phyloP scores from a whole-genome alignment of 164 flowering plant genomes.

The Platanus orientalis region DNA sequence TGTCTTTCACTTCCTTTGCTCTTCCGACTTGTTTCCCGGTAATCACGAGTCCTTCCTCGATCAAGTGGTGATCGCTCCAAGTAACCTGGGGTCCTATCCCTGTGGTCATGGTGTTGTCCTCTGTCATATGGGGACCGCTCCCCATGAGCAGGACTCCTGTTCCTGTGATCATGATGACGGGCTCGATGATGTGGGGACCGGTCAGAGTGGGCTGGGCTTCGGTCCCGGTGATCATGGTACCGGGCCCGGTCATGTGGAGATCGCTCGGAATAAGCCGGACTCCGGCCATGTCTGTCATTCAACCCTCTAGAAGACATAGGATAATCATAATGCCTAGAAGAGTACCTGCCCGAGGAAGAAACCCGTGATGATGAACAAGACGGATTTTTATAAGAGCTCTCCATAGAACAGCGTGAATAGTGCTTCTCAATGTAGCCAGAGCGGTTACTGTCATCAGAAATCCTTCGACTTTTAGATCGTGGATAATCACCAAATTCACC shows the following conservation, averaged over 20 bases:
- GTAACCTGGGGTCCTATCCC: conserved; percentile 37
- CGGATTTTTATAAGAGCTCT: conserved; percentile 50
- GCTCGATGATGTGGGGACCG: conserved; percentile 42
- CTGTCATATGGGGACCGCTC: conserved; percentile 48
- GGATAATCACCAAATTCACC: conserved; percentile 53
- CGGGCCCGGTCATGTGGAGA: conserved; percentile 21
- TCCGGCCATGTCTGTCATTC: conserved; percentile 57
- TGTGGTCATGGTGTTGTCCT: conserved; percentile 36
- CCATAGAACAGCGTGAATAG: conserved; percentile 42
- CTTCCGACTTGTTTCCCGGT: conserved; percentile 39
- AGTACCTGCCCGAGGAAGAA: conserved; percentile 46
- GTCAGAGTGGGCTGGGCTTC: conserved; percentile 28
- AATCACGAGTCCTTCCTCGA: conserved; percentile 30
- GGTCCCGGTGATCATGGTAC: conserved; percentile 22
- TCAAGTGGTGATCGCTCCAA: conserved; percentile 43
- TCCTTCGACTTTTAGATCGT: conserved; percentile 54
- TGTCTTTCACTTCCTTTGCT: conserved; percentile 41
- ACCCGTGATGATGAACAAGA: conserved; percentile 41
- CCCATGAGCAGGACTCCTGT: conserved; percentile 29
- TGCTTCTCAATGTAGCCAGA: conserved; percentile 41
- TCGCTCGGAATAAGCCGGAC: conserved; percentile 15
- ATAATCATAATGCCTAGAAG: conserved; percentile 56
- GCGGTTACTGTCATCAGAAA: conserved; percentile 49
- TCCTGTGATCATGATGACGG: conserved; percentile 30
- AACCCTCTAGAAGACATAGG: conserved; percentile 45